These are phyloP conservation scores for Vigna hirtella DNA, from an alignment of 306 rosid species.

Conservation along the genomic window DNA sequence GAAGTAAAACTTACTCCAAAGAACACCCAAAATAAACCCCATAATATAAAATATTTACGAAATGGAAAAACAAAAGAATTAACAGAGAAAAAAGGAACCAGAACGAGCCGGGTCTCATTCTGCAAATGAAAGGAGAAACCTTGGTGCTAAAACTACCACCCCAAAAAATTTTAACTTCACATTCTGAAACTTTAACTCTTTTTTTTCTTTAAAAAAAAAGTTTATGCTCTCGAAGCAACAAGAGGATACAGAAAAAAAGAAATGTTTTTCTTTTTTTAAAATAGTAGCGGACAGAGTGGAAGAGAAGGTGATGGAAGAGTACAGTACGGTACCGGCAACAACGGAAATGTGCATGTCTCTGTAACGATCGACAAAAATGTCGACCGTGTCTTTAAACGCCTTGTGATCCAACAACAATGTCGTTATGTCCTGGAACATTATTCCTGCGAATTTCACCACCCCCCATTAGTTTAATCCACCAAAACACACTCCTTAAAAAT, in stretches of 20 bases:
- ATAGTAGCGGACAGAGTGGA: not conserved
- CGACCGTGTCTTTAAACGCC: conserved; percentile 90
- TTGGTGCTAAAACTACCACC: conserved; percentile 2
- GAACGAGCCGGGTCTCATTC: not conserved
- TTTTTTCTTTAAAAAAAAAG: not conserved
- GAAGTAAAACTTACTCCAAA: not conserved
- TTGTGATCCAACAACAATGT: conserved; percentile 98
- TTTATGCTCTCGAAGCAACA: not conserved
- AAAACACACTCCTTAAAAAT: not conserved
- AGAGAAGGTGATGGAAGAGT: conserved; percentile 33
- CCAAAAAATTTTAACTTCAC: conserved; percentile 3
- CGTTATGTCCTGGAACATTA: conserved; percentile 98
- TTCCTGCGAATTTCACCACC: conserved; percentile 60
- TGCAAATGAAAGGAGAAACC: not conserved
- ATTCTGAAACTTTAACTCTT: not conserved
- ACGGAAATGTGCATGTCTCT: conserved; percentile 94
- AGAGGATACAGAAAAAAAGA: not conserved
- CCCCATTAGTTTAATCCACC: not conserved
- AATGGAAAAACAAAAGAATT: not conserved
- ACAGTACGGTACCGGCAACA: conserved; percentile 79
- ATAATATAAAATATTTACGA: not conserved
- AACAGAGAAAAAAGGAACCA: not conserved
- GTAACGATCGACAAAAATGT: conserved; percentile 99
- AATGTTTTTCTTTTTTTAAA: not conserved
- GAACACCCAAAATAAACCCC: not conserved